Evolutionary conservation across 495 filamentous ascomycete genomes (phyloP), one percentile per base, ranked within the genome.

Genomic region (Penicillium tannophilum): DNA sequence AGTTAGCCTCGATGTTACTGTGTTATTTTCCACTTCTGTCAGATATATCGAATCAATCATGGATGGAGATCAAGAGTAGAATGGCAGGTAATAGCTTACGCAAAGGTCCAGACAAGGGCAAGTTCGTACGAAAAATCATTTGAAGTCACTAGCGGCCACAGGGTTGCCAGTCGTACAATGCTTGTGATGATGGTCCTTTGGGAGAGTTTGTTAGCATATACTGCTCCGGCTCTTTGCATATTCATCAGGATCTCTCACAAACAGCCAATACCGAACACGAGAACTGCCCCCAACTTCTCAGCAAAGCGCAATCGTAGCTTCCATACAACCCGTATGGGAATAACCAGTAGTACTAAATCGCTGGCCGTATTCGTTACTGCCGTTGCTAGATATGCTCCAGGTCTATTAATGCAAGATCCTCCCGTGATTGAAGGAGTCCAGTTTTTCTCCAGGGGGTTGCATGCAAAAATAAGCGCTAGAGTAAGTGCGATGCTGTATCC

Each of bases 301-400:
- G 54, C 17, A 11, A 48, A 6, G 0, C 61, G 66, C 52, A 73
- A 42, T 3, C 52, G 54, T 7, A 73, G 55, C 3, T 45, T 12
- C 33, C 48, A 45, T 6, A 78, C 59, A 10, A 73, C 50, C 14
- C 68, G 67, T 2, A 77, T 54, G 0, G 77, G 73, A 3, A 76
- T 63, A 3, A 71, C 17, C 1, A 76, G 63, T 23, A 79, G 19
- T 12, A 24, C 43, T 12, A 46, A 11, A 24, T 46, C 43, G 16
- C 43, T 46, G 17, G 43, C 43, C 10, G 43, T 24, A 24, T 46
- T 46, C 16, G 43, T 46, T 1, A 14, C 19, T 2, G 43, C 43
- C 14, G 43, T 46, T 46, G 43, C 23, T 2, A 46, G 17, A 10
- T 46, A 46, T 24, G 23, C 8, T 5, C 10, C 43, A 0, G 43